Base-by-base conservation (phyloP, 2,329 filamentous ascomycete species). In the Orbilia ellipsospora region DNA sequence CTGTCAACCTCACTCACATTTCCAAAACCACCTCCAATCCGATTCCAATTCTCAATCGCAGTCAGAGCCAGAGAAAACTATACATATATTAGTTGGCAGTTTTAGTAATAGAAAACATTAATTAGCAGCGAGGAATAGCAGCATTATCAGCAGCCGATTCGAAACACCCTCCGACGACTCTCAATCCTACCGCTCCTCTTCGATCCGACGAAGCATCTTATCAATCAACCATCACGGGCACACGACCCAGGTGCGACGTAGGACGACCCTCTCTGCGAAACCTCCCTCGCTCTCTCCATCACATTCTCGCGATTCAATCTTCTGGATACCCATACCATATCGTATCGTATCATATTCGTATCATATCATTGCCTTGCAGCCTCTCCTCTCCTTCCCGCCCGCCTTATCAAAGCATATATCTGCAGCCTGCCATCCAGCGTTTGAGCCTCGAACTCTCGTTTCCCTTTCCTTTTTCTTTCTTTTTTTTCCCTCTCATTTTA, bases 201-300 rank as follows among this genome's bases (percentile, higher is more conserved):
- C 31, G 10, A 36, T 36, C 31, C 31, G 31, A 36, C 31, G 31
- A 36, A 36, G 31, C 31, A 36, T 36, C 31, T 36, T 36, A 36
- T 36, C 31, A 36, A 59, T 36, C 65, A 64, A 55, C 7, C 16
- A 56, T 62, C 51, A 44, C 23, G 57, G 62, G 56, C 69, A 73
- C 69, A 73, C 44, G 62, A 66, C 52, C 62, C 63, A 50, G 51
- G 63, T 74, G 52, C 70, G 54, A 74, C 63, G 63, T 68, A 40
- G 31, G 69, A 73, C 69, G 50, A 63, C 68, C 56, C 23, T 18
- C 12, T 40, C 59, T 12, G 44, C 50, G 12, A 52, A 48, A 18
- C 16, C 4, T 13, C 44, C 16, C 44, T 48, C 44, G 1, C 44
- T 48, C 44, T 18, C 44, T n/a, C 44, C 44, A 36, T 48, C 44